Conservation (phyloP, 768 basidiomycete genomes). For the Mycena crocata region DNA sequence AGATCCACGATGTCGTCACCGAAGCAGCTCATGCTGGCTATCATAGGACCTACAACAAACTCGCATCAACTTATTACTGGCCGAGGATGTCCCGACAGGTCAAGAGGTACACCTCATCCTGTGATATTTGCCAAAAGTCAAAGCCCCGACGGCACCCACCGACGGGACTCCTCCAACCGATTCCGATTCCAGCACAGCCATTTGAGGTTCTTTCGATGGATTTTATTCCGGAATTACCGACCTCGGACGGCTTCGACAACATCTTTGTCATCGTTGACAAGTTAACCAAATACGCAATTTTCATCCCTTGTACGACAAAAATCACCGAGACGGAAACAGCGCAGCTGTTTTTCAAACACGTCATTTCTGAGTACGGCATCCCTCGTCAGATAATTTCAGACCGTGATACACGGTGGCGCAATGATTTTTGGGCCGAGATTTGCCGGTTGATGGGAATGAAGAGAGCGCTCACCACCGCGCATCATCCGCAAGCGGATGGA, state of each 20-base stretch:
- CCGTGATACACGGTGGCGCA: slow-evolving; percentile 40
- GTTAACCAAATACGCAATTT: too few relatives aligned
- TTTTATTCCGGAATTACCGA: slow-evolving; percentile 49
- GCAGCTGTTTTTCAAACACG: slow-evolving; percentile 16
- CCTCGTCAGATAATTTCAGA: slow-evolving; percentile 44
- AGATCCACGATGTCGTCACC: slow-evolving; percentile 37
- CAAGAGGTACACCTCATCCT: slow-evolving; percentile 35
- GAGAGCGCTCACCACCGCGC: slow-evolving; percentile 38
- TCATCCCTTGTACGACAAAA: slow-evolving; percentile 47
- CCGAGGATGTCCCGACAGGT: slow-evolving; percentile 42
- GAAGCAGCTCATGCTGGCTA: slow-evolving; percentile 46
- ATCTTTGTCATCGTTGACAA: slow-evolving; percentile 52
- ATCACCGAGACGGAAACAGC: slow-evolving; percentile 36
- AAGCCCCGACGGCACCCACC: slow-evolving; percentile 47
- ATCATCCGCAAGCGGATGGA: slow-evolving; percentile 50
- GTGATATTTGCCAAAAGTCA: slow-evolving; percentile 46
- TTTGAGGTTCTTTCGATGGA: too few relatives aligned
- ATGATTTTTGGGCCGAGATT: slow-evolving; percentile 42
- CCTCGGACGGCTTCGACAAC: slow-evolving; percentile 41
- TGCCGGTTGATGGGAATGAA: slow-evolving; percentile 41
- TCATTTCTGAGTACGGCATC: slow-evolving; percentile 11
- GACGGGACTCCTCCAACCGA: slow-evolving; percentile 46
- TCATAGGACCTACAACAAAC: slow-evolving; percentile 38
- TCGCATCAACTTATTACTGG: slow-evolving; percentile 45
- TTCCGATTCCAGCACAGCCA: slow-evolving; percentile 47